Base-by-base conservation (phyloP, 2,329 filamentous ascomycete genomes). In the Fusarium floridanum region DNA sequence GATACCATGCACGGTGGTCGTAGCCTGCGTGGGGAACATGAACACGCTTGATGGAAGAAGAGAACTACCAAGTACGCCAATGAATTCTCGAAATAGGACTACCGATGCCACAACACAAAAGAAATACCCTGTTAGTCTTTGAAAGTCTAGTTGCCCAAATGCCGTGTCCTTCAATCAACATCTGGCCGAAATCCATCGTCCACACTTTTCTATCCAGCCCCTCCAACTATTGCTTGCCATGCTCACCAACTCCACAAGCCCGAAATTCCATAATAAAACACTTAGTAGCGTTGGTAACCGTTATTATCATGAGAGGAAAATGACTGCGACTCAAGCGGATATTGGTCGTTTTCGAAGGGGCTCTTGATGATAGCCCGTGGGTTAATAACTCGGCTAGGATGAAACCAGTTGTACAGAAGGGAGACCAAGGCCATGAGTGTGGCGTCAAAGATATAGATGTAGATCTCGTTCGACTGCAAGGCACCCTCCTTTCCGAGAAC, bases 391-490 rank as follows among this genome's bases (percentile, higher is more conserved):
- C 56, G 22, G 64, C 66, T 72, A 1, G 75, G 75, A 3, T 77
- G 73, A 9, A 72, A 70, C 2, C 32, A 29, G 29, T 72, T 76
- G 12, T 76, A 71, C 1, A 80, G 68, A 3, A 78, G 7, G 0
- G 70, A 66, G 8, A 75, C 70, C 8, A 72, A 39, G 7, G 76
- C 53, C 70, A 84, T 84, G 4, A 81, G 75, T 3, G 77, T 20
- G 1, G 82, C 78, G 64, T 84, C 83, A 4, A 84, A 83, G 4
- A 83, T 29, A 22, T 83, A 84, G 9, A 83, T 68, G 37, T 76
- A 81, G 6, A 70, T 75, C 68, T 84, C 83, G 5, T 82, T 80
- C 4, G 56, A 57, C 16, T 83, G 71, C 0, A 84, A 61, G 3
- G 79, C 79, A 0, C 81, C 81, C 3, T 77, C 72, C 1, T 76